Percentiles rank a stretch among this genome's conserved stretches.
phyloP scores from a whole-genome alignment of 139 green algal genomes.

The Chlorella sp. region DNA sequence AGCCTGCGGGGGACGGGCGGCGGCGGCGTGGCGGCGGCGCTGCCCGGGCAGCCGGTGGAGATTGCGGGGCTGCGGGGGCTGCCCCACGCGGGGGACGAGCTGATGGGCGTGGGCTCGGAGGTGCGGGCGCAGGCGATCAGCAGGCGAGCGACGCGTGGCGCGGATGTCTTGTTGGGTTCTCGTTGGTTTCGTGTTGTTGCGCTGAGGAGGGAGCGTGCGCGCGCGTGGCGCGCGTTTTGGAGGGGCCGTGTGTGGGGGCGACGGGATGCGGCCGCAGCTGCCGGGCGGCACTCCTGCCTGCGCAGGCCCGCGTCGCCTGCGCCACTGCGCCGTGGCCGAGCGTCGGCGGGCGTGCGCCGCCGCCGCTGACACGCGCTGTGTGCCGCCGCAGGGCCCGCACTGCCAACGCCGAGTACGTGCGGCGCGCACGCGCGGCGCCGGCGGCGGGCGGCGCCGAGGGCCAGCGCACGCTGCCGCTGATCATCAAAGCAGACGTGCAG shows the following conservation, averaged over 20 bases:
- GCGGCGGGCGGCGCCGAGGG: background rate
- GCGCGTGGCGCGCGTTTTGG: too few relatives aligned
- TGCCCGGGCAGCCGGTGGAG: slow-evolving; percentile 68
- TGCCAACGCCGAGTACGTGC: slow-evolving; percentile 18
- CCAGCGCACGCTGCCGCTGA: slow-evolving; percentile 44
- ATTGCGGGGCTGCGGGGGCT: slow-evolving; percentile 72
- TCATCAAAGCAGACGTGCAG: slow-evolving; percentile 87
- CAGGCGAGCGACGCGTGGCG: too few relatives aligned
- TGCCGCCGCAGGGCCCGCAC: slow-evolving; percentile 9
- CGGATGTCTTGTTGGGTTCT: too few relatives aligned
- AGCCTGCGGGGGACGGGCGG: slow-evolving; percentile 40
- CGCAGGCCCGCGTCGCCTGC: too few relatives aligned
- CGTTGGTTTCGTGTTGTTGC: too few relatives aligned
- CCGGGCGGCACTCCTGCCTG: too few relatives aligned
- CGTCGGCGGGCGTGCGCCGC: too few relatives aligned
- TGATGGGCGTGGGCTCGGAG: slow-evolving; percentile 60
- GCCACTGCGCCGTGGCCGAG: too few relatives aligned
- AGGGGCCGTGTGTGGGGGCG: too few relatives aligned
- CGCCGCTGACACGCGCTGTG: too few relatives aligned
- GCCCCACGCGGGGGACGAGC: slow-evolving; percentile 81
- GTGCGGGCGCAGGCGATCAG: slow-evolving; percentile 57
- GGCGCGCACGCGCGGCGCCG: background rate
- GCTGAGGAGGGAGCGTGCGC: too few relatives aligned
- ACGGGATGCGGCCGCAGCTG: too few relatives aligned
- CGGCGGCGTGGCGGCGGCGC: slow-evolving; percentile 24